A percentile compares a stretch with the other conserved stretches of the same genome.
These are phyloP conservation scores for Phytopythium cucurbitacearum DNA, from an alignment of 352 stramenopile genomes.

Conservation along the genomic window DNA sequence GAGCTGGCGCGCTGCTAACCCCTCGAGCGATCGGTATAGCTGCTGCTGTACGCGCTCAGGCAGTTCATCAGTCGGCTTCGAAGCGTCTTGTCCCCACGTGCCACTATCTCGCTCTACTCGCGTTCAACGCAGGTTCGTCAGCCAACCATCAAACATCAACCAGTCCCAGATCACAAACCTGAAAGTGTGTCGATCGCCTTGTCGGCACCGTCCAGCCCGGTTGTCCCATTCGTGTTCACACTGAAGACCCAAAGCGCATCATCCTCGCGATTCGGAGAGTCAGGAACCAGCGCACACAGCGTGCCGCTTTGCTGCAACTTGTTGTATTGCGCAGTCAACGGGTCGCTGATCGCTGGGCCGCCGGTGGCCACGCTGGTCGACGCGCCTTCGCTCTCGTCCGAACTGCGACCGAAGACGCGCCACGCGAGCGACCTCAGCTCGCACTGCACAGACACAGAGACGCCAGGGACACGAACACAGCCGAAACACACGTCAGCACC, in stretches of 20 bases:
- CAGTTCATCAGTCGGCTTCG: constrained; percentile 3
- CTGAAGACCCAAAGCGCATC: constrained; percentile 49
- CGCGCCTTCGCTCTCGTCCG: not conserved
- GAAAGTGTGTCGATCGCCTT: not conserved
- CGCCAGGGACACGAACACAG: constrained; percentile 9
- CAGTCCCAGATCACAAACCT: not conserved
- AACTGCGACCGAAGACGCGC: constrained; percentile 32
- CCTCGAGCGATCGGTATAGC: constrained; percentile 40
- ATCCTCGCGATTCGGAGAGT: not conserved
- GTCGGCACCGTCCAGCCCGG: not conserved
- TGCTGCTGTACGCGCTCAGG: constrained; percentile 18
- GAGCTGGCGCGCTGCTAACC: constrained; percentile 22
- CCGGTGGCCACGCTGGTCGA: constrained; percentile 7
- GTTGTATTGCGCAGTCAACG: constrained; percentile 21
- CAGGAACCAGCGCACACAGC: constrained; percentile 20
- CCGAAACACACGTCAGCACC: constrained; percentile 3
- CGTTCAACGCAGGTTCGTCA: not conserved
- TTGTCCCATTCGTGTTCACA: constrained; percentile 18
- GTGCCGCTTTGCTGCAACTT: constrained; percentile 36
- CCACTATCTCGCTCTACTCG: constrained; percentile 15
- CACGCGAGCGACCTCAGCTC: constrained; percentile 42
- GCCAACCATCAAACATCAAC: too few species aligned
- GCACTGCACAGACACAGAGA: constrained; percentile 23
- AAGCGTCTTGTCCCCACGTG: constrained; percentile 8
- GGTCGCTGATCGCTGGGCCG: constrained; percentile 10